These are phyloP conservation scores for Cladosporium phlei DNA, from an alignment of 2,329 filamentous ascomycete species.

Conservation along the genomic window DNA sequence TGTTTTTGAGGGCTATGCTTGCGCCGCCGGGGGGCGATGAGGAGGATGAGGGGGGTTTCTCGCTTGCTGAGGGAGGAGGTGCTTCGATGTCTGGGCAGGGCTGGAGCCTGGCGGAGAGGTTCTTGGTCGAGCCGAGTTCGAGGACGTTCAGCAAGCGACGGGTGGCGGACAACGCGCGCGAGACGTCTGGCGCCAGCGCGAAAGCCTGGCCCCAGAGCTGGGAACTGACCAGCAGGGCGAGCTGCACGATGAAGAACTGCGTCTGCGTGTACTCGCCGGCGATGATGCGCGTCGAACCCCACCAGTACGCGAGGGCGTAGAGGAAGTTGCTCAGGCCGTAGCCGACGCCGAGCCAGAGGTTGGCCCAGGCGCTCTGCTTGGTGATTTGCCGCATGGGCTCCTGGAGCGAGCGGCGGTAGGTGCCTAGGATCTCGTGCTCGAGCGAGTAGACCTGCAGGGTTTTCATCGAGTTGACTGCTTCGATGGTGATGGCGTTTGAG, in stretches of 20 bases:
- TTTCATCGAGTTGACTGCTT: conserved; percentile 50
- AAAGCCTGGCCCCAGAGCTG: conserved; percentile 72
- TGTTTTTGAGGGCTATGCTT: conserved; percentile 45
- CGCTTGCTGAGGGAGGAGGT: neutral
- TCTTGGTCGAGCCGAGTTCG: conserved; percentile 29
- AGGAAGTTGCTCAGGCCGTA: conserved; percentile 61
- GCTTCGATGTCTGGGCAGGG: conserved; percentile 1
- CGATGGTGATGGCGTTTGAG: conserved; percentile 48
- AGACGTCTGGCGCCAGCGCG: conserved; percentile 69
- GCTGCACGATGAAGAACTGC: conserved; percentile 69
- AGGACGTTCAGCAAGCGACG: conserved; percentile 49
- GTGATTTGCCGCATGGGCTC: conserved; percentile 10
- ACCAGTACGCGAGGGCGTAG: conserved; percentile 75
- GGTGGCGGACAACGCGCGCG: conserved; percentile 59
- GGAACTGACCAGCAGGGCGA: conserved; percentile 66
- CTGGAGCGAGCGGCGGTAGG: conserved; percentile 41
- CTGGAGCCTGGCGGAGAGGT: conserved; percentile 1
- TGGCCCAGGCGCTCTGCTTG: conserved; percentile 38
- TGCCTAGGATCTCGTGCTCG: conserved; percentile 45
- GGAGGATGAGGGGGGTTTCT: neutral
- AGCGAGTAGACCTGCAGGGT: conserved; percentile 49
- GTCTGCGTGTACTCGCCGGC: conserved; percentile 61
- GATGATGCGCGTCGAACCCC: conserved; percentile 65
- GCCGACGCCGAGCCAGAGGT: conserved; percentile 57
- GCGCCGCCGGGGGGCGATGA: neutral